A percentile compares a stretch with the other conserved stretches of the same genome.
These are phyloP conservation scores for Gloeopeniophorella convolvens DNA, from an alignment of 768 basidiomycete genomes.

Conservation along the genomic window DNA sequence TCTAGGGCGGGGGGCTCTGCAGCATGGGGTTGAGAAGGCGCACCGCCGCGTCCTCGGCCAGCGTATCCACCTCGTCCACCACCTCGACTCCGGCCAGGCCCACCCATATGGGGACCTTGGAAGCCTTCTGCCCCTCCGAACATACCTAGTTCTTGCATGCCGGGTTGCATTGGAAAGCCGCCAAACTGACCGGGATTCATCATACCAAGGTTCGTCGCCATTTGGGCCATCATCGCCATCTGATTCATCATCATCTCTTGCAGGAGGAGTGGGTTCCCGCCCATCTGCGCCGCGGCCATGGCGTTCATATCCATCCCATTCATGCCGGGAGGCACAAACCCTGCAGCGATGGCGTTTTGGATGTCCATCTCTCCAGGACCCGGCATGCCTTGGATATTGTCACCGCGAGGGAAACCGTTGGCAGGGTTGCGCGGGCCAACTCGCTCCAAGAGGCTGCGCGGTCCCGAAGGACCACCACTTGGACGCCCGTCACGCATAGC, in stretches of 20 bases:
- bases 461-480: constrained; percentile 26
- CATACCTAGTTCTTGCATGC: constrained; percentile 42
- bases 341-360: constrained; percentile 42
- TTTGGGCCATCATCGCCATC: constrained; percentile 91
- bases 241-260: constrained; percentile 92
- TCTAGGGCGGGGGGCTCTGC: constrained; percentile 9
- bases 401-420: constrained; percentile 24
- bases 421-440: constrained; percentile 38
- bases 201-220: constrained; percentile 80
- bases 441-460: constrained; percentile 73
- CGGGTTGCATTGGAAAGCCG: constrained; percentile 55
- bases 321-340: constrained; percentile 27
- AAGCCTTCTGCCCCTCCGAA: constrained; percentile 27
- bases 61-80: constrained; percentile 26
- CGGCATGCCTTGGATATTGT: constrained; percentile 74
- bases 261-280: constrained; percentile 58
- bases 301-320: constrained; percentile 59
- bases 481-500: constrained; percentile 53
- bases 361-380: constrained; percentile 40
- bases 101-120: constrained; percentile 34
- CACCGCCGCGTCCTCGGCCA: constrained; percentile 19
- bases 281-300: constrained; percentile 41
- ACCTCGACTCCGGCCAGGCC: constrained; percentile 34
- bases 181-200: constrained; percentile 60
- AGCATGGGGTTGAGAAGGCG: constrained; percentile 15